phyloP scores from a whole-genome alignment of 768 basidiomycete genomes.

The Boletus barrowsii region DNA sequence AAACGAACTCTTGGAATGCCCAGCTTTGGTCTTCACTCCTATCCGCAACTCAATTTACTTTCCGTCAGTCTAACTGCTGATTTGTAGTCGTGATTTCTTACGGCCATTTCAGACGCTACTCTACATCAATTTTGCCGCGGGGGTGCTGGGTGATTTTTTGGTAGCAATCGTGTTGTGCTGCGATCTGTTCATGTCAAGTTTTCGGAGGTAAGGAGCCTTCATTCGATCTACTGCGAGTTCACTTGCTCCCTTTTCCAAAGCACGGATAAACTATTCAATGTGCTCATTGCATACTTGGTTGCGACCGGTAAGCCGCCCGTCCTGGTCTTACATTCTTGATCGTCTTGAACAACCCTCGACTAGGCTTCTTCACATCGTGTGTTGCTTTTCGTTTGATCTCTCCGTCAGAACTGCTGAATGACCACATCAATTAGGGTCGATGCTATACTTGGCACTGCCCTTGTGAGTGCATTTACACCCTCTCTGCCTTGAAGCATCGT shows the following conservation, averaged over 20 bases:
- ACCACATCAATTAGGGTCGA: constrained; percentile 36
- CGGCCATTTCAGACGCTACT: constrained; percentile 39
- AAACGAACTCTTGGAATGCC: not conserved
- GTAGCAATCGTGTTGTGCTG: constrained; percentile 49
- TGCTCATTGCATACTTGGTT: constrained; percentile 48
- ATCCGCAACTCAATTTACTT: constrained; percentile 34
- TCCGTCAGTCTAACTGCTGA: constrained; percentile 32
- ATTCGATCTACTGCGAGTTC: not conserved
- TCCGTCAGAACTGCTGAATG: not conserved
- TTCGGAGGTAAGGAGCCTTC: constrained; percentile 36
- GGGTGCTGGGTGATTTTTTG: constrained; percentile 47
- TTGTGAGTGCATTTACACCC: constrained; percentile 23
- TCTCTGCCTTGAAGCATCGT: not conserved
- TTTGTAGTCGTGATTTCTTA: not conserved
- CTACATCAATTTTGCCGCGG: constrained; percentile 50
- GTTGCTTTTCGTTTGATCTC: constrained; percentile 13
- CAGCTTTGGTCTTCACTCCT: constrained; percentile 40
- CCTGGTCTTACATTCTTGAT: constrained; percentile 12
- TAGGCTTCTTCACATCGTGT: constrained; percentile 38
- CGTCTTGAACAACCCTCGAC: constrained; percentile 18
- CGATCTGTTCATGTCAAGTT: constrained; percentile 45
- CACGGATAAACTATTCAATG: constrained; percentile 46
- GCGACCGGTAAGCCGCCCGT: constrained; percentile 44
- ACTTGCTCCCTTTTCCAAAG: constrained; percentile 24
- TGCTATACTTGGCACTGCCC: constrained; percentile 42